A percentile compares a stretch with the other conserved stretches of the same genome.
Evolutionary conservation across 805 yeast genomes (phyloP).

Genomic region (Wickerhamiella cacticola): DNA sequence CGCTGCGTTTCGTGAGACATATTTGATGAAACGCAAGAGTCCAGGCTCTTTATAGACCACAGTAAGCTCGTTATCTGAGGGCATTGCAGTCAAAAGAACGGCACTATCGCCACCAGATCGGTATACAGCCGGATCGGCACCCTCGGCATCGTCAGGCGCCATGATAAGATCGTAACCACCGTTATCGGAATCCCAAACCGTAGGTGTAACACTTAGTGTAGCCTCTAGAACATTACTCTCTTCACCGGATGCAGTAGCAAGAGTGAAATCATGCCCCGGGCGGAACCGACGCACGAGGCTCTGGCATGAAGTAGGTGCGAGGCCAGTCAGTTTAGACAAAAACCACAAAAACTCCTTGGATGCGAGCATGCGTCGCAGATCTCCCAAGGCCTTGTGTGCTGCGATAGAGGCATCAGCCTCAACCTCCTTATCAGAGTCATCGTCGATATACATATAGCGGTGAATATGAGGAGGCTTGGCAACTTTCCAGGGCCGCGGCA

Average conservation of each 20-base stretch:
- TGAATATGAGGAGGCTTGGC: constrained; percentile 93
- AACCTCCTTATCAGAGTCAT: constrained; percentile 25
- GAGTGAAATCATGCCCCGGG: constrained; percentile 86
- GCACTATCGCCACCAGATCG: constrained; percentile 53
- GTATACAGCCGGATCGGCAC: constrained; percentile 74
- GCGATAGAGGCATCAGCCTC: constrained; percentile 14
- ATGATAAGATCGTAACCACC: constrained; percentile 94
- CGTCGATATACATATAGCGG: constrained; percentile 67
- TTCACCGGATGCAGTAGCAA: constrained; percentile 56
- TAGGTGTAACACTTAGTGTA: constrained; percentile 70
- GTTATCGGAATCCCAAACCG: constrained; percentile 68
- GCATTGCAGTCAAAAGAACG: constrained; percentile 66
- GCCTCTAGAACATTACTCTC: constrained; percentile 53
- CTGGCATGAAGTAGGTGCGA: constrained; percentile 50
- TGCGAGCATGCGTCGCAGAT: constrained; percentile 46
- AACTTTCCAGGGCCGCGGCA: constrained; percentile 61
- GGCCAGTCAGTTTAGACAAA: constrained; percentile 48
- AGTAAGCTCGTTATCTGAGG: constrained; percentile 69
- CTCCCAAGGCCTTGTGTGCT: constrained; percentile 33
- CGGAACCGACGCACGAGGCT: constrained; percentile 74
- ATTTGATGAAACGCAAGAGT: constrained; percentile 85
- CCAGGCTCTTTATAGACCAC: constrained; percentile 72
- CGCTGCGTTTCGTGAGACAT: constrained; percentile 74
- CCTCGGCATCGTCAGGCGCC: constrained; percentile 39
- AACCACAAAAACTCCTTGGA: constrained; percentile 57